Conservation (phyloP, 331 rosid species). For the Acacia concinna region DNA sequence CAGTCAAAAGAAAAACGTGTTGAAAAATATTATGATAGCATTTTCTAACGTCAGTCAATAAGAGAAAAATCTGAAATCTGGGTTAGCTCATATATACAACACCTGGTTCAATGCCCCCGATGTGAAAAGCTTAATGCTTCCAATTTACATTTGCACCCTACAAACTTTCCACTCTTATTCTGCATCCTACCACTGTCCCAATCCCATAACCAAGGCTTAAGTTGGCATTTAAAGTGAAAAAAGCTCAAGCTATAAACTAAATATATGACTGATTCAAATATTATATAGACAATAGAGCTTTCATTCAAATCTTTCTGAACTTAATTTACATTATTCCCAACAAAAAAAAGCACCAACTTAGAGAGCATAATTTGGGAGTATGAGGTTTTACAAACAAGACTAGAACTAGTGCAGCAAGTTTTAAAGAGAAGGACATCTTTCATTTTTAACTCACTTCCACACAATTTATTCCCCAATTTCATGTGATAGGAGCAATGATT, state of each 20-base stretch:
- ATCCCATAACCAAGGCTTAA: background rate
- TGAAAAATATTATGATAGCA: background rate
- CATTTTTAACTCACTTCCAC: background rate
- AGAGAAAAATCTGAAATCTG: background rate
- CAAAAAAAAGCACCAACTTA: background rate
- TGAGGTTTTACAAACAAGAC: background rate
- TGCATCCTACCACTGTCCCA: background rate
- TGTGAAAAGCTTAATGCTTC: background rate
- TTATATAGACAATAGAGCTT: background rate
- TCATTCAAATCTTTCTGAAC: background rate
- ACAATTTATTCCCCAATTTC: background rate
- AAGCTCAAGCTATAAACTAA: background rate
- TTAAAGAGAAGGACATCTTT: background rate
- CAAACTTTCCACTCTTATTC: background rate
- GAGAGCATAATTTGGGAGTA: background rate
- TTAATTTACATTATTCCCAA: background rate
- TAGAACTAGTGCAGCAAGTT: background rate
- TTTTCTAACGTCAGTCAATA: background rate
- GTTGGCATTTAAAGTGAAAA: background rate
- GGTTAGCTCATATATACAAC: background rate
- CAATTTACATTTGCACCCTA: background rate
- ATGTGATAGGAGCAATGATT: background rate
- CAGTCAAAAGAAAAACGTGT: background rate
- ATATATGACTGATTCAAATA: background rate
- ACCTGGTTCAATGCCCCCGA: background rate